A percentile compares a stretch with the other conserved stretches of the same genome.
Conservation (phyloP, 352 stramenopile genomes). For the Paralagenidium karlingii region DNA sequence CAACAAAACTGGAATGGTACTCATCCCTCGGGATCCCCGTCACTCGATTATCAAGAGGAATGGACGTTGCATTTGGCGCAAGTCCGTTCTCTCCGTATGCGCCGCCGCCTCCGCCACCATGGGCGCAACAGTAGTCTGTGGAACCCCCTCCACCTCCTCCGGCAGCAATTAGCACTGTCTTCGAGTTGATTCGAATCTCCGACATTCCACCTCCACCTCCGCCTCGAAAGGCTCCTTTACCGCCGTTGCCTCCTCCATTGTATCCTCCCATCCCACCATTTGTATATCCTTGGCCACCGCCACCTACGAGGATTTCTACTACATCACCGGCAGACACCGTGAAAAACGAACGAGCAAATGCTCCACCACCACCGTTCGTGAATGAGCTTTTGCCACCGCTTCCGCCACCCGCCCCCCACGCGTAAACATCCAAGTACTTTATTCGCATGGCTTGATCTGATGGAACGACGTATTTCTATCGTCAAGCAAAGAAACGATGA, state of each 20-base stretch:
- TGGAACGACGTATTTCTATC: too few relatives aligned
- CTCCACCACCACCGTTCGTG: slow-evolving; percentile 50
- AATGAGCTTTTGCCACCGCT: slow-evolving; percentile 21
- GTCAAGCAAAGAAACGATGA: slow-evolving; percentile 3
- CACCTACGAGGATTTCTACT: slow-evolving; percentile 48
- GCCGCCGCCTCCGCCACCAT: slow-evolving; percentile 50
- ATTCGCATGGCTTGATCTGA: slow-evolving; percentile 18
- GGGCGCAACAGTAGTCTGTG: slow-evolving; percentile 63
- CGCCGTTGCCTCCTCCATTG: slow-evolving; percentile 54
- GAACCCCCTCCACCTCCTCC: slow-evolving; percentile 59
- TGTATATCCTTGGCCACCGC: slow-evolving; percentile 18
- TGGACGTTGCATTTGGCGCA: slow-evolving; percentile 16
- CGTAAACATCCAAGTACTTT: slow-evolving; percentile 50
- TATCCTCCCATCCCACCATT: slow-evolving; percentile 28
- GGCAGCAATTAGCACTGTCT: slow-evolving; percentile 43
- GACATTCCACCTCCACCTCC: slow-evolving; percentile 55
- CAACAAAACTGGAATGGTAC: slow-evolving; percentile 36
- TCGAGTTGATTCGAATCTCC: slow-evolving; percentile 24
- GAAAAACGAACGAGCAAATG: slow-evolving; percentile 49
- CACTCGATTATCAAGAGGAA: slow-evolving; percentile 22
- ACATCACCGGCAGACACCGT: slow-evolving; percentile 21
- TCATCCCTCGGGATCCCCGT: slow-evolving; percentile 25
- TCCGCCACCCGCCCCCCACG: slow-evolving; percentile 66
- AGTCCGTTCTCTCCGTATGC: slow-evolving; percentile 24
- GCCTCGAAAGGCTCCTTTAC: slow-evolving; percentile 29